Evolutionary conservation across 768 basidiomycete species (phyloP), one percentile per base, ranked within the genome.

Genomic region (Coprinopsis sp.): DNA sequence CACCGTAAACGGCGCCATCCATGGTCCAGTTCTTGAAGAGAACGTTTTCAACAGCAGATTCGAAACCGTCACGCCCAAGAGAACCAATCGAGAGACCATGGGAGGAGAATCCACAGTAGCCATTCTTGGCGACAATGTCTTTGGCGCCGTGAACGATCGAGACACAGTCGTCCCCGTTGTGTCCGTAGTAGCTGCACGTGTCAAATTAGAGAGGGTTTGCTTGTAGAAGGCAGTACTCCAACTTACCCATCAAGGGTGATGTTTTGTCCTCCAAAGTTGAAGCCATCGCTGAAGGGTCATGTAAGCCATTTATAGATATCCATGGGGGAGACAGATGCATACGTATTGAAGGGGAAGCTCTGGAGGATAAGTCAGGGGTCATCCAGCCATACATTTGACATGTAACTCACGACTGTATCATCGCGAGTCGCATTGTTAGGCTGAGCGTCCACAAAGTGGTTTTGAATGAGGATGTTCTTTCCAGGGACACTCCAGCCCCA

Each of bases 11-110:
- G 7, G 72, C 72, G n/a, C 68, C 68, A 16, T 73, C 67, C 66
- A 74, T 72, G 11, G 69, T 71, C 66, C 74, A 74, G 49, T 77
- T 71, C 48, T 70, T 68, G 58, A 76, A 71, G 13, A 70, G 47
- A 22, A 76, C 64, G 54, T 75, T 69, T 46, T 67, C 54, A 16
- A 77, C 74, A 3, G 64, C 70, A 36, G 67, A 66, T 21, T 63
- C 53, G 3, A 64, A 64, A 16, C 72, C 71, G 31, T 62, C 58
- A 12, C 64, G 63, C 25, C 75, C 74, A 25, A 75, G 58, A 27
- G 70, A 72, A 18, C 75, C 73, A 46, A 77, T 73, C 24, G 71
- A 72, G 33, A 71, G 62, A 0, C 75, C 75, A 58, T 77, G 74
- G 5, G 68, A 71, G 6, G 69, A 71, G 54, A 73, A 74, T 5